Evolutionary conservation across 2,329 filamentous ascomycete genomes (phyloP).

Genomic region (Claviceps humidiphila): DNA sequence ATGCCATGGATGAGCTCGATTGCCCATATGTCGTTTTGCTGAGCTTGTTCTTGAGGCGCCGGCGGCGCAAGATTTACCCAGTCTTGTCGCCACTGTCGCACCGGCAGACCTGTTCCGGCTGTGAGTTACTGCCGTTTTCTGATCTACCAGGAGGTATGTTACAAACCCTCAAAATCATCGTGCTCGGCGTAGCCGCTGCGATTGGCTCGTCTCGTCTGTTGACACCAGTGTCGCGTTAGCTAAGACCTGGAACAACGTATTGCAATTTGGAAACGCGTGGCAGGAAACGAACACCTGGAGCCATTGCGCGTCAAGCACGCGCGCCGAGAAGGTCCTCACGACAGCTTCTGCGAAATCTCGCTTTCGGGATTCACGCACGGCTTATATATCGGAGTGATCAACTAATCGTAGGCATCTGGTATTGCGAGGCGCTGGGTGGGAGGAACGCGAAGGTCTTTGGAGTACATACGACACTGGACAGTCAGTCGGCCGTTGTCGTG

Average conservation of each 20-base stretch:
- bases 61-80: slow-evolving; percentile 55
- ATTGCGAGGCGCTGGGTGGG: background rate
- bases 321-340: background rate
- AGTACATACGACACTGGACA: background rate
- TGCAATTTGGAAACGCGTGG: background rate
- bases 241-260: background rate
- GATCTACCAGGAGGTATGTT: background rate
- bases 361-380: background rate
- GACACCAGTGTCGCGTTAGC: slow-evolving; percentile 9
- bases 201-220: slow-evolving; percentile 42
- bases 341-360: background rate
- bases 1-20: slow-evolving; percentile 63
- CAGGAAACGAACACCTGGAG: slow-evolving; percentile 22
- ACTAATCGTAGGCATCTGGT: background rate
- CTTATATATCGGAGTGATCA: background rate
- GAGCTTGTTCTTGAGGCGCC: slow-evolving; percentile 46
- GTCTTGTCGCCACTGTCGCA: slow-evolving; percentile 78
- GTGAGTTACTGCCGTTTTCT: slow-evolving; percentile 10
- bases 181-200: slow-evolving; percentile 44
- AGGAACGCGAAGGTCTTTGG: background rate
- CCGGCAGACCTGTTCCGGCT: slow-evolving; percentile 55
- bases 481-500: too few relatives aligned
- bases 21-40: slow-evolving; percentile 58
- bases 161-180: slow-evolving; percentile 45
- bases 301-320: slow-evolving; percentile 18